Evolutionary conservation across 2,329 filamentous ascomycete genomes (phyloP).

Genomic region (Rutstroemia sp.): DNA sequence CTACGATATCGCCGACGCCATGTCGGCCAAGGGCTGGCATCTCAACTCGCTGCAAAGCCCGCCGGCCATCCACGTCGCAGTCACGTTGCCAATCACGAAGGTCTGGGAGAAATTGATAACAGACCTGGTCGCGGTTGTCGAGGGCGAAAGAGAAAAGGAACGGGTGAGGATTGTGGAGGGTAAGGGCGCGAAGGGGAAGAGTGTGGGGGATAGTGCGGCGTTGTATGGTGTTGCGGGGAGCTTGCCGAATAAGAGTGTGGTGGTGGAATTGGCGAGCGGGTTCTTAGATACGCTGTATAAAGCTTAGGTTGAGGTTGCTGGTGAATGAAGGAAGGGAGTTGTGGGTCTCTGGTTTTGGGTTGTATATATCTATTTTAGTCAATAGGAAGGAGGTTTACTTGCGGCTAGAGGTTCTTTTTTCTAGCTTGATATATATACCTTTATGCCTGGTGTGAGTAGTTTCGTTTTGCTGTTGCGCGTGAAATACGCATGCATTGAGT

Average conservation of each 20-base stretch:
- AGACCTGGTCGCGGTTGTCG: slow-evolving; percentile 61
- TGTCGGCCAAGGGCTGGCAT: slow-evolving; percentile 85
- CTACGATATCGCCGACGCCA: slow-evolving; percentile 88
- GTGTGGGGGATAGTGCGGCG: slow-evolving; percentile 72
- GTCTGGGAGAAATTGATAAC: slow-evolving; percentile 71
- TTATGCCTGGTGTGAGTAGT: too few relatives aligned
- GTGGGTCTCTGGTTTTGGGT: too few relatives aligned
- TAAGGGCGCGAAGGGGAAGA: slow-evolving; percentile 56
- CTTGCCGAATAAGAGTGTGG: slow-evolving; percentile 90
- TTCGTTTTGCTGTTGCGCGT: too few relatives aligned
- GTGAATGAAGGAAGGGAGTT: too few relatives aligned
- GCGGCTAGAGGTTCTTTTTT: too few relatives aligned
- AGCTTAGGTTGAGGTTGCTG: slow-evolving; percentile 40
- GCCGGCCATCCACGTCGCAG: slow-evolving; percentile 86
- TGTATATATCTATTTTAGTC: too few relatives aligned
- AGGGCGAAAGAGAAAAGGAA: slow-evolving; percentile 75
- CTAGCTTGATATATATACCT: too few relatives aligned
- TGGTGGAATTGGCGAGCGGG: slow-evolving; percentile 80
- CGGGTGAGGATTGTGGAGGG: slow-evolving; percentile 63
- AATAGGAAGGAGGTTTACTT: too few relatives aligned
- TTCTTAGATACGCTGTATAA: slow-evolving; percentile 94
- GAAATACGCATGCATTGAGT: too few relatives aligned
- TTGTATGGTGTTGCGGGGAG: slow-evolving; percentile 94
- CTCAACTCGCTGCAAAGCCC: slow-evolving; percentile 89
- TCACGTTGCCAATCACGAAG: slow-evolving; percentile 78